Evolutionary conservation across 176 grass and related monocot species (phyloP).

Genomic region (Pontederia paniculata): DNA sequence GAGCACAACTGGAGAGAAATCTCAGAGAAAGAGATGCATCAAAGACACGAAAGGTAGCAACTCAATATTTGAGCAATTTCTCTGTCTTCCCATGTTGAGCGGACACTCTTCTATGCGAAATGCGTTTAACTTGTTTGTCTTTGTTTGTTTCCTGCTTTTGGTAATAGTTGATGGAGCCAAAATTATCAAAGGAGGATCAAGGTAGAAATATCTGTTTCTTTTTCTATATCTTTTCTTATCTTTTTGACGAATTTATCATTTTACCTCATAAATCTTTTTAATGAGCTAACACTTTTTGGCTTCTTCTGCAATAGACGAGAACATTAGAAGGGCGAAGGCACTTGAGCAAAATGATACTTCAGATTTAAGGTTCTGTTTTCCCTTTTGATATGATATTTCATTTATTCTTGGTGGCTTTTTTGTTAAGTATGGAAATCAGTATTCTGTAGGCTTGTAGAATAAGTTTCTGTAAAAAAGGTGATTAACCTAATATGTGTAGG

Average conservation of each 20-base stretch:
- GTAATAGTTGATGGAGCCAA: slow-evolving; percentile 61
- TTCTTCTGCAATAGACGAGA: slow-evolving; percentile 41
- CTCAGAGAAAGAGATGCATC: slow-evolving; percentile 79
- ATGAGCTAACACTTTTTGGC: slow-evolving; percentile 17
- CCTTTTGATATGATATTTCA: slow-evolving; percentile 1
- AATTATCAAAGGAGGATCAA: slow-evolving; percentile 79
- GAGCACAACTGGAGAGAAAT: slow-evolving; percentile 75
- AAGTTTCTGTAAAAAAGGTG: background rate
- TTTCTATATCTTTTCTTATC: slow-evolving; percentile 15
- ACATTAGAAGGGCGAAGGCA: slow-evolving; percentile 60
- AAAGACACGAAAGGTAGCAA: slow-evolving; percentile 56
- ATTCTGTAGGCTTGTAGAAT: background rate
- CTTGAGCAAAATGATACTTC: slow-evolving; percentile 57
- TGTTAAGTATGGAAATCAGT: background rate
- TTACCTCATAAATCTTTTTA: slow-evolving; percentile 3
- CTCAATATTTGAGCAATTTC: background rate
- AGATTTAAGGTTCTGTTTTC: slow-evolving; percentile 53
- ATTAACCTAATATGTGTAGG: too few species aligned
- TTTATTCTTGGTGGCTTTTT: slow-evolving; percentile 2
- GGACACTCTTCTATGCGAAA: background rate
- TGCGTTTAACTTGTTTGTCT: background rate
- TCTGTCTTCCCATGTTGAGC: background rate
- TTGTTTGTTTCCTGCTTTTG: slow-evolving; percentile 16
- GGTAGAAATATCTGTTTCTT: slow-evolving; percentile 31
- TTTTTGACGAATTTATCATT: background rate